phyloP scores from a whole-genome alignment of 352 stramenopile genomes.

The Pythium brachiatum region DNA sequence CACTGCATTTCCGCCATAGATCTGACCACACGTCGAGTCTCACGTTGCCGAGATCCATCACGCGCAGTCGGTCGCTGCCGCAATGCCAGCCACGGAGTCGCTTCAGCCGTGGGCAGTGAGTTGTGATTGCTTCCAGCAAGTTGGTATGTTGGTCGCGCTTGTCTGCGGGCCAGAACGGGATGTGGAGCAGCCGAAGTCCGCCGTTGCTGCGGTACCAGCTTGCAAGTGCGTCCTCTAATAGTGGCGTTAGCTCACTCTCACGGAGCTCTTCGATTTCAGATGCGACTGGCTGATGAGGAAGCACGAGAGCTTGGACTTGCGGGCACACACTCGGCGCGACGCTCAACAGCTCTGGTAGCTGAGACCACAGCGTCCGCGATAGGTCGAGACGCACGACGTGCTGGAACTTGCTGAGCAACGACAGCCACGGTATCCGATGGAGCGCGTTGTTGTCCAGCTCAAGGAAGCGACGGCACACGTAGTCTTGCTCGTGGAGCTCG shows the following conservation, averaged over 20 bases:
- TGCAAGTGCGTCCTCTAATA: not conserved
- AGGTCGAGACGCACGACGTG: conserved; percentile 10
- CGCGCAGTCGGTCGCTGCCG: not conserved
- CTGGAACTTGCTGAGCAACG: conserved; percentile 4
- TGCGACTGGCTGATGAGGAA: not conserved
- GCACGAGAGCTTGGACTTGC: conserved; percentile 5
- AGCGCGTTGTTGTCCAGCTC: not conserved
- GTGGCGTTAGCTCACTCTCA: not conserved
- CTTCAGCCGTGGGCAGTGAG: conserved; percentile 2
- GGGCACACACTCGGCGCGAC: not conserved
- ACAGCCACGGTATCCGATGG: not conserved
- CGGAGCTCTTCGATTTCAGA: not conserved
- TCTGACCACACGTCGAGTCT: conserved; percentile 3
- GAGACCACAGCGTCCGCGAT: not conserved
- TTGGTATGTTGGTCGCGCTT: not conserved
- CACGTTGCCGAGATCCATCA: not conserved
- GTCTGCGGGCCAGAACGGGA: conserved; percentile 6
- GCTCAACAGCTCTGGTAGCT: not conserved
- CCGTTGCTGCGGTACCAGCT: conserved; percentile 5
- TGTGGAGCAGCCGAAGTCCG: conserved; percentile 10
- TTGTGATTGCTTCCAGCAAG: conserved; percentile 5
- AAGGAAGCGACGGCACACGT: not conserved
- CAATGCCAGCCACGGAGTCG: conserved; percentile 6
- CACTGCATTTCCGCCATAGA: conserved; percentile 2
- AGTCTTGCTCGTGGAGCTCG: no score